These are phyloP conservation scores for Psilocybe cubensis DNA, from an alignment of 768 basidiomycete species.

Conservation along the genomic window DNA sequence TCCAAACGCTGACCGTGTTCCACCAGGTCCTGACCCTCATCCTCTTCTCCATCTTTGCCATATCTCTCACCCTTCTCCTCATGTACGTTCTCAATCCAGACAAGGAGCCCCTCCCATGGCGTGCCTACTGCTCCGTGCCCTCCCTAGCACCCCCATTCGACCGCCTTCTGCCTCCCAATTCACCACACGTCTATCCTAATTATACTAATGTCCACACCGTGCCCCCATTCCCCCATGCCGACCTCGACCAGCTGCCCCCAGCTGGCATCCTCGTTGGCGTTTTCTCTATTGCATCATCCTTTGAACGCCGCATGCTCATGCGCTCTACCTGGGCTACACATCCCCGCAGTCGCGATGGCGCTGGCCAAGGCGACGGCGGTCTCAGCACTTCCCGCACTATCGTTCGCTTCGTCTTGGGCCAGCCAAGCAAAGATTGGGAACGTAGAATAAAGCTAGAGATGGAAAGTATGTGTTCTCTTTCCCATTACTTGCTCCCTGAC, in stretches of 20 bases:
- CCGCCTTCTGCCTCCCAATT: slow-evolving; percentile 42
- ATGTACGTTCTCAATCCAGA: slow-evolving; percentile 96
- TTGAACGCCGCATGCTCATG: slow-evolving; percentile 86
- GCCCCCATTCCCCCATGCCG: slow-evolving; percentile 67
- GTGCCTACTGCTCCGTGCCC: slow-evolving; percentile 85
- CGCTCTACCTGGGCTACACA: slow-evolving; percentile 91
- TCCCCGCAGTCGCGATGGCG: slow-evolving; percentile 74
- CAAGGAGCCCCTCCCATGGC: slow-evolving; percentile 93
- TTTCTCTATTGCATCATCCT: slow-evolving; percentile 84
- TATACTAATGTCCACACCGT: slow-evolving; percentile 31
- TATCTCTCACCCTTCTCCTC: slow-evolving; percentile 83
- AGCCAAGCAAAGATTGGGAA: slow-evolving; percentile 80
- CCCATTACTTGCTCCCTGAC: slow-evolving; percentile 6
- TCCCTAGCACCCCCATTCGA: slow-evolving; percentile 44
- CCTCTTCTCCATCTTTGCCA: slow-evolving; percentile 78
- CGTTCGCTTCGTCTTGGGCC: slow-evolving; percentile 88
- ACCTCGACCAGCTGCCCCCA: slow-evolving; percentile 77
- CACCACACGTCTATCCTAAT: slow-evolving; percentile 44
- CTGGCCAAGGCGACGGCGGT: slow-evolving; percentile 68
- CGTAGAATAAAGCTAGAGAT: slow-evolving; percentile 84
- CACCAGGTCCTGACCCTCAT: slow-evolving; percentile 42
- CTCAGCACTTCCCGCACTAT: slow-evolving; percentile 80
- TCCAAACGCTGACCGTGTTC: neutral
- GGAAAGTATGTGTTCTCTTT: slow-evolving; percentile 66
- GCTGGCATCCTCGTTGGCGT: slow-evolving; percentile 89